Evolutionary conservation across 148 eudicot species (phyloP), one percentile per base, ranked within the genome.

Genomic region (Drosera capensis): DNA sequence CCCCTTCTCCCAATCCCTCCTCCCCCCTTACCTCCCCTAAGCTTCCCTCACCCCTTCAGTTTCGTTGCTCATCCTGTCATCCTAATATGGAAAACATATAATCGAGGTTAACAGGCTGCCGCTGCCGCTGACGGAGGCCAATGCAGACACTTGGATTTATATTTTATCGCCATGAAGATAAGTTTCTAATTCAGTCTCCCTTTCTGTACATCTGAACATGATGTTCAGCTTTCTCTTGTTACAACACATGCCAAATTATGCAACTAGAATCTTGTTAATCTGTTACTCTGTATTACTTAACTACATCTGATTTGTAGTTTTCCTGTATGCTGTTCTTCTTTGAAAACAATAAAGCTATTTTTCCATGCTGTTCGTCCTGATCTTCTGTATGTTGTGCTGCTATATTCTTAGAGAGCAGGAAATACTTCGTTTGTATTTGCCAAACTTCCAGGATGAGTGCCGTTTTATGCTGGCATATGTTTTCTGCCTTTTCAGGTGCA

Each of bases 401-500:
- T n/a, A n/a, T n/a, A n/a, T n/a, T n/a, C n/a, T n/a, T n/a, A n/a
- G n/a, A n/a, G n/a, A n/a, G n/a, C n/a, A n/a, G n/a, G n/a, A n/a
- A n/a, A n/a, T n/a, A n/a, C n/a, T n/a, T n/a, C n/a, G n/a, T n/a
- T n/a, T n/a, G n/a, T n/a, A n/a, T n/a, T n/a, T n/a, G n/a, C n/a
- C n/a, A n/a, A n/a, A n/a, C n/a, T n/a, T n/a, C n/a, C n/a, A n/a
- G n/a, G n/a, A n/a, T n/a, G n/a, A n/a, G n/a, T n/a, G n/a, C n/a
- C n/a, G n/a, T n/a, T n/a, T n/a, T n/a, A n/a, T n/a, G n/a, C n/a
- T n/a, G n/a, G n/a, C n/a, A n/a, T n/a, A n/a, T n/a, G n/a, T n/a
- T n/a, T n/a, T n/a, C n/a, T n/a, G n/a, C 25, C 14, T 34, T 60
- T 59, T 51, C 55, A 86, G 96, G 96, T 86, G 30, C 52, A 73